Evolutionary conservation across 116 monocot genomes (phyloP).

Genomic region (Cymodocea nodosa): DNA sequence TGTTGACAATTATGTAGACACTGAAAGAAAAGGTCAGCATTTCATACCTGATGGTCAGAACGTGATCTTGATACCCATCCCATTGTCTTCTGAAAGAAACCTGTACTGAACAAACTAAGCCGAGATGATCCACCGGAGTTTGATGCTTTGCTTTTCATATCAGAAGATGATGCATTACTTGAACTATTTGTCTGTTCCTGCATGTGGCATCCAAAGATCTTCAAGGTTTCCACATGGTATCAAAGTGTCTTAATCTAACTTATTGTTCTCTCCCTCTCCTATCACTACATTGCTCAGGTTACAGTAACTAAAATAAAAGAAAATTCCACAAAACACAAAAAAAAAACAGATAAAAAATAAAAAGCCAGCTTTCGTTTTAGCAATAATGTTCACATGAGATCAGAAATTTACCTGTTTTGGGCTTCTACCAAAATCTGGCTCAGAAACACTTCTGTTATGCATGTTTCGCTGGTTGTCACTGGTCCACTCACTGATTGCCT

Average conservation of each 20-base stretch:
- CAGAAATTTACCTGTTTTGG: conserved; percentile 9
- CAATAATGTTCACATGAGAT: neutral
- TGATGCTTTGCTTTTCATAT: conserved; percentile 35
- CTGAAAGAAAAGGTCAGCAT: neutral
- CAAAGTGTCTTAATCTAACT: too few species aligned
- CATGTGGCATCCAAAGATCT: neutral
- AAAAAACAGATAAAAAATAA: too few species aligned
- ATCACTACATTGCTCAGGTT: too few species aligned
- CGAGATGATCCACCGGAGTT: conserved; percentile 37
- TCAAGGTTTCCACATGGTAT: neutral
- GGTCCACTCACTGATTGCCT: conserved; percentile 47
- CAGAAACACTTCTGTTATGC: conserved; percentile 73
- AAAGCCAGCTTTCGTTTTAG: too few species aligned
- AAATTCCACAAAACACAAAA: too few species aligned
- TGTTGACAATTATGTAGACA: neutral
- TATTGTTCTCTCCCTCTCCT: too few species aligned
- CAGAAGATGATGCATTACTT: conserved; percentile 23
- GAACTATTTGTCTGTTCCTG: conserved; percentile 6
- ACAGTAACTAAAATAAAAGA: too few species aligned
- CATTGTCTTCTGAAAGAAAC: conserved; percentile 50
- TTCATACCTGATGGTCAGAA: conserved; percentile 49
- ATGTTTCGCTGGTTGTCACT: conserved; percentile 28
- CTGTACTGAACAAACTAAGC: conserved; percentile 55
- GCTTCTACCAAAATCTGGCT: conserved; percentile 81
- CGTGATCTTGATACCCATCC: conserved; percentile 69